Base-by-base conservation (phyloP, 768 basidiomycete species). In the Tylopilus subfusipes region DNA sequence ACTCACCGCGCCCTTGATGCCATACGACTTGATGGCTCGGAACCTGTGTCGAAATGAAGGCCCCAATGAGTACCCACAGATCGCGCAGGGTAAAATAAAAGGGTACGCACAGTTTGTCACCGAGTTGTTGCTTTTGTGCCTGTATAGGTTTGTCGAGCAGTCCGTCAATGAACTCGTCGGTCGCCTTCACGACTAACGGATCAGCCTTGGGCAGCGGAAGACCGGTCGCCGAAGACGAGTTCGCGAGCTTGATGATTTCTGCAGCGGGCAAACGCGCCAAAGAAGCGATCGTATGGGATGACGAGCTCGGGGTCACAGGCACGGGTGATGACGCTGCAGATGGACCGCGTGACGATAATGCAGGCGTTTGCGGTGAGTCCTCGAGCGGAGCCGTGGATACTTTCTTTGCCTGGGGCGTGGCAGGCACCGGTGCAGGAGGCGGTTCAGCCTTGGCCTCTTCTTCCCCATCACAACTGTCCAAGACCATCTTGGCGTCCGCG, bases 1-100 rank as follows among this genome's bases (percentile, higher is more conserved):
- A 79, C 83, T 60, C 64, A 89, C 88, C 54, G 90, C 87, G 42
- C 80, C 79, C 66, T 90, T 93, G 64, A 97, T 79, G 24, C 92
- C 90, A 63, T 88, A 85, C 10, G 85, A 82, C 69, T 92, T 93
- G 66, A 83, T 71, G 22, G 78, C 70, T 54, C 78, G 75, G 71
- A 75, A 91, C 62, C 79, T 70, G 76, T 7, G n/a, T 46, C 19
- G 60, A 62, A 61, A 53, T 42, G 60, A 63, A 48, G 9, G 4
- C 60, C 53, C 22, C 13, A 13, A 63, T 70, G 21, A 71, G 48
- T n/a, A 48, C 42, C 50, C 54, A 62, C 33, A 29, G 12, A 29
- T 14, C 7, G 58, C 61, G 49, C 59, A 58, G 30, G 1, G 55
- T n/a, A 19, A 18, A n/a, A n/a, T n/a, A 45, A 43, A 52, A 42